A percentile compares a stretch with the other conserved stretches of the same genome.
Evolutionary conservation across 257 asterid species (phyloP).

Genomic region (Forsythia suspensa): DNA sequence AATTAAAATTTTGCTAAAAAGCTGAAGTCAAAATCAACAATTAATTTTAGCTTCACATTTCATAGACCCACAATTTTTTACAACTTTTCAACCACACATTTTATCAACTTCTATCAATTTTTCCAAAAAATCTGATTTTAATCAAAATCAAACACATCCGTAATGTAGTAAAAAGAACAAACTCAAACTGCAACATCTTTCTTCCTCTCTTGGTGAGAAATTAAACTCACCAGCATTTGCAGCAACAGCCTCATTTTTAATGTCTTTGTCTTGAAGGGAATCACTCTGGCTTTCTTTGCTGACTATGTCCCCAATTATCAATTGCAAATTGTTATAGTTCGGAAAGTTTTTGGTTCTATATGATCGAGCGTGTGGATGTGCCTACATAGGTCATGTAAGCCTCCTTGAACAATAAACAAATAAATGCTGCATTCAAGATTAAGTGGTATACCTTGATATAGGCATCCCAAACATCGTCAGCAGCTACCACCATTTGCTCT

Average conservation of each 20-base stretch:
- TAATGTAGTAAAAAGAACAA: not conserved
- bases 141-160: too few species aligned
- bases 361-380: slow-evolving; percentile 38
- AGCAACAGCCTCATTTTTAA: slow-evolving; percentile 24
- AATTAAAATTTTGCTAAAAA: too few species aligned
- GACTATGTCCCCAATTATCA: slow-evolving; percentile 35
- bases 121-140: too few species aligned
- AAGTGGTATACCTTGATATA: slow-evolving; percentile 36
- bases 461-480: slow-evolving; percentile 42
- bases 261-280: slow-evolving; percentile 17
- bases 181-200: not conserved
- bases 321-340: slow-evolving; percentile 26
- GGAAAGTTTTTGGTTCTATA: slow-evolving; percentile 36
- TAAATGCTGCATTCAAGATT: slow-evolving; percentile 18
- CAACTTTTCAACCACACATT: too few species aligned
- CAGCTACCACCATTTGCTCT: slow-evolving; percentile 41
- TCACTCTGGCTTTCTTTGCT: slow-evolving; percentile 23
- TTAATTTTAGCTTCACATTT: too few species aligned
- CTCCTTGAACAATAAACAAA: slow-evolving; percentile 16
- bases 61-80: too few species aligned
- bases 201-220: slow-evolving; percentile 1
- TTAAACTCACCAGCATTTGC: slow-evolving; percentile 25
- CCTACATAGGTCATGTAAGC: slow-evolving; percentile 26
- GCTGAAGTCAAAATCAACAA: too few species aligned
- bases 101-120: too few species aligned